Conservation (phyloP, 2,329 filamentous ascomycete species). For the Trichoderma lentiforme region DNA sequence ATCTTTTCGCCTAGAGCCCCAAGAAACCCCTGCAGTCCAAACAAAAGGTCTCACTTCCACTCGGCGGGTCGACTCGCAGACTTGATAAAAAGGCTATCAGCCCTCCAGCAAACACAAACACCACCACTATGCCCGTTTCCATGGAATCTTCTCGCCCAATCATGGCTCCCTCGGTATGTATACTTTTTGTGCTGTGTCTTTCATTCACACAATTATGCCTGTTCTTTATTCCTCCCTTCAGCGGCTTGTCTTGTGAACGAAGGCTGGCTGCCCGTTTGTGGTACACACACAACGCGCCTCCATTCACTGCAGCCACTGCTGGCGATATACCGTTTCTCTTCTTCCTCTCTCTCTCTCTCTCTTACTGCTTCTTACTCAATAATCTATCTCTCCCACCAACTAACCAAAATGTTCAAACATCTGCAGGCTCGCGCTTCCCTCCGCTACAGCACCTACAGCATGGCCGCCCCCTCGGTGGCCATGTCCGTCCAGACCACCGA, state of each 20-base stretch:
- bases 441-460: conserved; percentile 60
- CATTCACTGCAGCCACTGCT: not conserved
- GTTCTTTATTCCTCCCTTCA: not conserved
- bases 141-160: conserved; percentile 59
- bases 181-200: conserved; percentile 8
- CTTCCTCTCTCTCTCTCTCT: not conserved
- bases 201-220: not conserved
- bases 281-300: not conserved
- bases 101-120: not conserved
- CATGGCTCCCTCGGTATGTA: conserved; percentile 60
- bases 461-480: conserved; percentile 58
- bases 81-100: not conserved
- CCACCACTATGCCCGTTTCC: conserved; percentile 50
- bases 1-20: not conserved
- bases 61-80: not conserved
- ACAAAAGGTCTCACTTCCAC: not conserved
- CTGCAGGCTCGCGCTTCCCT: conserved; percentile 50
- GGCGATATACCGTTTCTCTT: not conserved
- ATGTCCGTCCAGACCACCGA: conserved; percentile 45
- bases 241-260: not conserved
- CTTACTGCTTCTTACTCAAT: not conserved
- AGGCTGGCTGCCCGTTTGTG: not conserved
- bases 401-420: not conserved
- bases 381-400: not conserved
- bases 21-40: not conserved